Base-by-base conservation (phyloP, 257 asterid species). In the Solanum tarapatanum region DNA sequence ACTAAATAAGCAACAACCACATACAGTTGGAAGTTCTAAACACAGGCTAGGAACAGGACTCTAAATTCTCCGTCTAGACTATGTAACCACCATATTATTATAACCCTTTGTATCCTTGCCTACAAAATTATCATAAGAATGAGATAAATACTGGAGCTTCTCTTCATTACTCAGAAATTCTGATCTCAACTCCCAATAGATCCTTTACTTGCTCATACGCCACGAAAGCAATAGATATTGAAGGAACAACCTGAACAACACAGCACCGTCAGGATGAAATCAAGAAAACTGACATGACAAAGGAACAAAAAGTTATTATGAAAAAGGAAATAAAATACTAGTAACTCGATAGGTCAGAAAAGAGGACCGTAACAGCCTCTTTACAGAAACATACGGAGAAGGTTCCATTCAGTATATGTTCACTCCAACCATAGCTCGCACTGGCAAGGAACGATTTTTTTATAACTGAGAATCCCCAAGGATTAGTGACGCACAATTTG, bases 141-240 rank as follows among this genome's bases (percentile, higher is more conserved):
- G 37, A 86, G 89, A 89, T 69, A 87, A 80, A 84, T 35, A 36
- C 68, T 41, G 60, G 79, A 90, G 87, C 88, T 87, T 83, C 89
- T 76, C 90, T 30, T 43, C 87, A 80, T 96, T 93, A 97, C 87
- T 97, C 98, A 36, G 98, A 94, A 86, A 95, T 97, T 87, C 95
- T 93, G 88, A 95, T 91, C 92, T 97, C 98, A 73, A 95, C 98
- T 26, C 98, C 98, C 75, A 96, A 90, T 11, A 94, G 84, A 89
- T 92, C 96, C 91, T 94, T 96, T 91, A 96, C 97, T 93, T 96
- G 99, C 91, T 96, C 99, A 73, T 96, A 95, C 45, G 98, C 91
- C 92, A 96, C 99, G 36, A 96, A 96, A 3, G 99, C 98, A 73
- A 96, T 93, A 37, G 99, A 97, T 89, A 96, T 96, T 87, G 99